phyloP scores from a whole-genome alignment of 768 basidiomycete species.

The Xanthoconium stramineum region DNA sequence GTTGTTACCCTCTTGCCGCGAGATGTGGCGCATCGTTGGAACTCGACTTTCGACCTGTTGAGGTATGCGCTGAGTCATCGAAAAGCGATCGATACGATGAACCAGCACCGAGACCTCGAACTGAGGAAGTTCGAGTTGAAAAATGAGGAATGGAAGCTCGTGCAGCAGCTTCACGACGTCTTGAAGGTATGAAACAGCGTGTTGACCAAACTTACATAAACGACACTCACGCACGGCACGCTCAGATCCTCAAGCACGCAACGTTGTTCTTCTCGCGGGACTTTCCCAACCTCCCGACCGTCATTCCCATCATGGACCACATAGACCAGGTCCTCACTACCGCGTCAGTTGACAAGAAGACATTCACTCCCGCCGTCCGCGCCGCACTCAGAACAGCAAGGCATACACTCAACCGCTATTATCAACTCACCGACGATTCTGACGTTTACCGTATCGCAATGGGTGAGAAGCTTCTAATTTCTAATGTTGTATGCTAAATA shows the following conservation, averaged over 20 bases:
- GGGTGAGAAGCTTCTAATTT: neutral
- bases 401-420: neutral
- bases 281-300: neutral
- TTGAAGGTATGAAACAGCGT: neutral
- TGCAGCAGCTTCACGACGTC: neutral
- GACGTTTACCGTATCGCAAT: neutral
- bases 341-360: neutral
- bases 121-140: neutral
- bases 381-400: neutral
- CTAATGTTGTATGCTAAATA: no score
- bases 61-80: neutral
- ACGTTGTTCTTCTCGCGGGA: neutral
- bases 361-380: neutral
- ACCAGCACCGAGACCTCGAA: neutral
- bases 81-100: neutral
- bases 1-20: neutral
- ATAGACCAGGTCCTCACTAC: neutral
- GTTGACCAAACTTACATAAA: neutral
- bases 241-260: neutral
- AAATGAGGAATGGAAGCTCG: neutral
- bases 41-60: neutral
- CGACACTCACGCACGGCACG: no score
- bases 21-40: neutral
- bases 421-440: neutral
- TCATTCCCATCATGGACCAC: neutral